These are phyloP conservation scores for Blastobotrys serpentis DNA, from an alignment of 1,139 yeast species.

Conservation along the genomic window DNA sequence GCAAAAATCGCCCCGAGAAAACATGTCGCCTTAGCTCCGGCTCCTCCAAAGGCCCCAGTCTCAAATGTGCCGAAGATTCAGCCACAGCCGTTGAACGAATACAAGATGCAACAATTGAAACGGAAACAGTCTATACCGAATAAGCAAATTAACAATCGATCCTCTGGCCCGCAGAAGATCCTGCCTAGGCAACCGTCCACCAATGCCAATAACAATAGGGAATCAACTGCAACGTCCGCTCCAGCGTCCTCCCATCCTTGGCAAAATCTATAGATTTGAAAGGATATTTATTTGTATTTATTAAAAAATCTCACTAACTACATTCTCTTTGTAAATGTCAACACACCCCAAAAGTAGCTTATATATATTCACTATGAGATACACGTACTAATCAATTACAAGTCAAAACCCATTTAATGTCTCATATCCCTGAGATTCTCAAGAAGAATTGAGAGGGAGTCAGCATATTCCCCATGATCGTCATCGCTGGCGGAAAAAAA, in stretches of 20 bases:
- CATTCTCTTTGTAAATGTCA: too few species aligned
- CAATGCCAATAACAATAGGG: not conserved
- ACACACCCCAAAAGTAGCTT: too few species aligned
- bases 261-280: constrained; percentile 4
- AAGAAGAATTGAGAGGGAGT: too few species aligned
- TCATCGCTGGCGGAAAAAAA: too few species aligned
- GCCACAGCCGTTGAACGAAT: constrained; percentile 24
- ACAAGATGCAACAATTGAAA: constrained; percentile 27
- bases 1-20: constrained; percentile 33
- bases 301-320: constrained; percentile 5
- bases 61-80: constrained; percentile 18
- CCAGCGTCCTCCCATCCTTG: constrained; percentile 7
- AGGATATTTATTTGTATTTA: constrained; percentile 9
- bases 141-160: constrained; percentile 9
- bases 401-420: too few species aligned
- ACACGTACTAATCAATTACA: too few species aligned
- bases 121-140: constrained; percentile 9
- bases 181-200: constrained; percentile 5
- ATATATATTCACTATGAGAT: too few species aligned
- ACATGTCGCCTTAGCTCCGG: constrained; percentile 29
- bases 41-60: constrained; percentile 20
- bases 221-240: constrained; percentile 6
- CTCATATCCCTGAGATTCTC: too few species aligned
- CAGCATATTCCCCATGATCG: too few species aligned
- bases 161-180: constrained; percentile 7